phyloP scores from a whole-genome alignment of 2,329 filamentous ascomycete genomes.

The Ophiostoma populinum region DNA sequence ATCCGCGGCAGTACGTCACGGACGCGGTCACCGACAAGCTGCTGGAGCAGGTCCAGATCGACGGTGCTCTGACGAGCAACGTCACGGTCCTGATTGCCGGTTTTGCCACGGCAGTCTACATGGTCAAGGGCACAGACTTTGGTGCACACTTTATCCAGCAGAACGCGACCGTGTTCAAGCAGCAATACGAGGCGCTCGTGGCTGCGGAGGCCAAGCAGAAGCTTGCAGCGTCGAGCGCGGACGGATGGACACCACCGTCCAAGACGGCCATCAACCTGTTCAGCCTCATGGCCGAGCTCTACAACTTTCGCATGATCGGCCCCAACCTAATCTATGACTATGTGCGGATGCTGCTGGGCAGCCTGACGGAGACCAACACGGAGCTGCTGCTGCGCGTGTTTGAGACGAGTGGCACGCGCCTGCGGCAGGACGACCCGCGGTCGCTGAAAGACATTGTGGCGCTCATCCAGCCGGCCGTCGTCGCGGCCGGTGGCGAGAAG shows the following conservation, averaged over 20 bases:
- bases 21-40: slow-evolving; percentile 62
- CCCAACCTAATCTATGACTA: slow-evolving; percentile 81
- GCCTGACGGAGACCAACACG: slow-evolving; percentile 70
- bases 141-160: slow-evolving; percentile 67
- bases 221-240: slow-evolving; percentile 2
- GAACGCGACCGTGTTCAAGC: slow-evolving; percentile 40
- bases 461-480: slow-evolving; percentile 55
- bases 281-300: slow-evolving; percentile 69
- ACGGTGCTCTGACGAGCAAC: slow-evolving; percentile 64
- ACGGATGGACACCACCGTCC: slow-evolving; percentile 11
- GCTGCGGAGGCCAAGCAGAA: slow-evolving; percentile 13
- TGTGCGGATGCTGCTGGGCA: slow-evolving; percentile 56
- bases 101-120: slow-evolving; percentile 78
- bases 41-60: slow-evolving; percentile 62
- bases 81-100: slow-evolving; percentile 83
- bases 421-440: slow-evolving; percentile 77
- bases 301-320: slow-evolving; percentile 78
- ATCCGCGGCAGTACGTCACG: slow-evolving; percentile 79
- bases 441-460: slow-evolving; percentile 78
- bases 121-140: slow-evolving; percentile 73
- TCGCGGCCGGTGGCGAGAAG: slow-evolving; percentile 41
- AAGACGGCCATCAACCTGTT: slow-evolving; percentile 64
- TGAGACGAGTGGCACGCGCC: slow-evolving; percentile 61
- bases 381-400: slow-evolving; percentile 77
- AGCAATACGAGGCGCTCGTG: slow-evolving; percentile 35